These are phyloP conservation scores for Geotrichum candidum DNA, from an alignment of 1,139 yeast genomes.

Conservation along the genomic window DNA sequence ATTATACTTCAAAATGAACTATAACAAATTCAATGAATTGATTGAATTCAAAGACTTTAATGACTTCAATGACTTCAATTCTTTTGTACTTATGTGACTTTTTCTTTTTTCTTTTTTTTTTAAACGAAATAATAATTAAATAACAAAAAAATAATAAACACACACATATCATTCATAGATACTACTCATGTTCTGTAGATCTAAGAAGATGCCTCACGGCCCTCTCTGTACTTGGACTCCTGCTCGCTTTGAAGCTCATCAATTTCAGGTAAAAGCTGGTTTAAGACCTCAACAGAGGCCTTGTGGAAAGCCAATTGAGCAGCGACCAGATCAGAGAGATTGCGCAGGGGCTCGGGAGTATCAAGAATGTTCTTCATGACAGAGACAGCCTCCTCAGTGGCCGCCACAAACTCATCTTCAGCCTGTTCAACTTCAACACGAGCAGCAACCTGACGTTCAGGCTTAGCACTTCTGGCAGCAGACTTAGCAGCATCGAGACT, in stretches of 20 bases:
- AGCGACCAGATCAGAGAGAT: conserved; percentile 60
- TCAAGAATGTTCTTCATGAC: conserved; percentile 79
- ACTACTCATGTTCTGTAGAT: background rate
- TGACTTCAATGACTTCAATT: background rate
- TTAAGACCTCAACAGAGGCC: conserved; percentile 64
- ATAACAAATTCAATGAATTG: no score
- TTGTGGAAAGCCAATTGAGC: conserved; percentile 85
- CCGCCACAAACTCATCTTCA: conserved; percentile 86
- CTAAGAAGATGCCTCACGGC: conserved; percentile 26
- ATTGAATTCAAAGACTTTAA: background rate
- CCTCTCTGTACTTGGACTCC: conserved; percentile 38
- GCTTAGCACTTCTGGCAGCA: conserved; percentile 60
- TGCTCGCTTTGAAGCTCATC: conserved; percentile 55
- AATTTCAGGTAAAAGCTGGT: conserved; percentile 58
- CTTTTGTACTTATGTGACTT: background rate
- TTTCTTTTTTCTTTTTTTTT: no score
- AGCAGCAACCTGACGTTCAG: conserved; percentile 69
- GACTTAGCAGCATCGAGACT: conserved; percentile 77
- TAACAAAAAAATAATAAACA: background rate
- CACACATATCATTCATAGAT: background rate
- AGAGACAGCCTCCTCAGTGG: conserved; percentile 82
- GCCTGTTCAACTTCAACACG: conserved; percentile 76
- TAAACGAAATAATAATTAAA: background rate
- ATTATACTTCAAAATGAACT: no score
- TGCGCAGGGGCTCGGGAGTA: conserved; percentile 65